These are phyloP conservation scores for Oxytropis ochrocephala DNA, from an alignment of 306 rosid species.

Conservation along the genomic window DNA sequence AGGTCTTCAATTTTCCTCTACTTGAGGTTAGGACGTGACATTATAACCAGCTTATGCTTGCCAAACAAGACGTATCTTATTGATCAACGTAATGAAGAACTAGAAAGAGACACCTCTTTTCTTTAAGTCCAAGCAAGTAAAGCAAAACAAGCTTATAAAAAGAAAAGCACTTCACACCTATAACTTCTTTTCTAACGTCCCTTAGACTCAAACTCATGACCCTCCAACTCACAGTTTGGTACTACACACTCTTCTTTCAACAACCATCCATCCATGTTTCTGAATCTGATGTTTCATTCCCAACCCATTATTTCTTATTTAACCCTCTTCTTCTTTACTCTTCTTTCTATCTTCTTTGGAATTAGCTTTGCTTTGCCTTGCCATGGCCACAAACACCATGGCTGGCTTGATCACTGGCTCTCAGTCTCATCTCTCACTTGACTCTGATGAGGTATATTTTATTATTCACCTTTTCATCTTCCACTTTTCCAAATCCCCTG, in stretches of 20 bases:
- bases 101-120: conserved; percentile 30
- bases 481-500: background rate
- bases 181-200: conserved; percentile 42
- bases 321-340: conserved; percentile 24
- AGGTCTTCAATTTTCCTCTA: background rate
- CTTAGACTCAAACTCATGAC: conserved; percentile 78
- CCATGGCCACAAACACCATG: conserved; percentile 69
- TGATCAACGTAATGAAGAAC: conserved; percentile 3
- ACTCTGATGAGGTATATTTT: conserved; percentile 55
- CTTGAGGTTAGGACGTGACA: conserved; percentile 22
- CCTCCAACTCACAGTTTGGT: conserved; percentile 95
- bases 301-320: conserved; percentile 46
- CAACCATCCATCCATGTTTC: conserved; percentile 1
- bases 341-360: conserved; percentile 5
- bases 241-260: conserved; percentile 32
- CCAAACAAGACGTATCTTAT: background rate
- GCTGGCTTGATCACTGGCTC: conserved; percentile 77
- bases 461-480: background rate
- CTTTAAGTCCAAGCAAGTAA: conserved; percentile 47
- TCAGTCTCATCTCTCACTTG: conserved; percentile 27
- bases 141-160: background rate
- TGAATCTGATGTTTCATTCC: conserved; percentile 18
- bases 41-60: conserved; percentile 4
- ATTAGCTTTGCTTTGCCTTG: conserved; percentile 22
- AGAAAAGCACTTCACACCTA: conserved; percentile 40